Evolutionary conservation across 2,329 filamentous ascomycete species (phyloP), one percentile per base, ranked within the genome.

Genomic region (Magnaporthiopsis rhizophila): DNA sequence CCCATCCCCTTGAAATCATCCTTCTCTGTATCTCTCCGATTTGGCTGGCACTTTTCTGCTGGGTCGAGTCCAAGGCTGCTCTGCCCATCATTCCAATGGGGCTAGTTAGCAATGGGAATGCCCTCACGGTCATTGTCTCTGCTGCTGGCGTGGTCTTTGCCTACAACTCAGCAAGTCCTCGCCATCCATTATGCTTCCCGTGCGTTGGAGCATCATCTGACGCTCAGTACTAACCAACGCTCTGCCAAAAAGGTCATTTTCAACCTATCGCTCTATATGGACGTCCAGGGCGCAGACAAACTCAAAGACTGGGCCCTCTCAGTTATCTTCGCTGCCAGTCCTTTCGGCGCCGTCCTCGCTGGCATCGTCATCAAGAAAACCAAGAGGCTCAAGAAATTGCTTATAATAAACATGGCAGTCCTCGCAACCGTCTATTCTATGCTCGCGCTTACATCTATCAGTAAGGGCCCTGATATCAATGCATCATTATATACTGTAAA

Each of bases 211-310:
- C 8, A 24, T 7, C 15, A 2, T 18, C 15, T 45, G 15, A 13
- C 1, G 38, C 38, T 2, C 18, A n/a, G 21, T 2, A 24, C 45
- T 53, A 24, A 53, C n/a, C 7, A 24, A n/a, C 24, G 38, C 38
- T 18, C n/a, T 58, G 56, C n/a, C 56, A 58, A 24, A 24, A 58
- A 36, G 56, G 56, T 59, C 24, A 30, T 59, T 11, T 59, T 59
- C 58, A 59, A 59, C 9, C 58, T 59, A 21, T 59, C 58, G 15
- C 58, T 59, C 24, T 59, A 59, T 30, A 59, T 59, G 28, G 58
- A 59, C 18, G 12, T 34, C 11, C 58, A 59, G 21, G 34, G 24
- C 24, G 24, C 58, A 9, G 28, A 4, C 28, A 30, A 34, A 4
- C 13, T 59, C 11, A 26, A 59, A 30, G 58, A 59, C 21, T 59